These are phyloP conservation scores for Oryza brachyantha DNA, from an alignment of 176 grass and related monocot species.

Conservation along the genomic window DNA sequence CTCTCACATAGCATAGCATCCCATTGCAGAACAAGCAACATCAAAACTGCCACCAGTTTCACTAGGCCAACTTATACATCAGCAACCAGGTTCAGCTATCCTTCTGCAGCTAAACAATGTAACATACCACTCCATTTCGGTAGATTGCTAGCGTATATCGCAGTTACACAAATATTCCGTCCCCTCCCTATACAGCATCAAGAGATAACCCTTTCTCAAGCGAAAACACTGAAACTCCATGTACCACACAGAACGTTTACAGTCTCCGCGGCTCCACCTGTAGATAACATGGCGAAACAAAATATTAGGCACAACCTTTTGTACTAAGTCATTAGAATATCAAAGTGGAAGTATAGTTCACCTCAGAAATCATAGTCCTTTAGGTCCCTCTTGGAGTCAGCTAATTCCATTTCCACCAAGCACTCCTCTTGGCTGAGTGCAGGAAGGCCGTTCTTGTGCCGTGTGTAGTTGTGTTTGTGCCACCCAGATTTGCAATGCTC, in stretches of 20 bases:
- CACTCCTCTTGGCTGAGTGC: conserved; percentile 73
- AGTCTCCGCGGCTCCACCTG: neutral
- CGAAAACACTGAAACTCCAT: conserved; percentile 1
- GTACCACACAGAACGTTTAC: neutral
- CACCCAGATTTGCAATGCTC: conserved; percentile 80
- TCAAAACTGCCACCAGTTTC: neutral
- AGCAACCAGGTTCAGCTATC: neutral
- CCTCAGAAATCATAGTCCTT: conserved; percentile 75
- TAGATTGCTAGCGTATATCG: too few relatives aligned
- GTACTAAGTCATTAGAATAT: too few relatives aligned
- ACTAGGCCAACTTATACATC: neutral
- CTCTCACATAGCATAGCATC: neutral
- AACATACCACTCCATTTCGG: neutral
- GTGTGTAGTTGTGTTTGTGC: conserved; percentile 87
- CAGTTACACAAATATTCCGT: neutral
- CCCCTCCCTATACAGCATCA: neutral
- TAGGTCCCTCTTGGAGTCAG: conserved; percentile 49
- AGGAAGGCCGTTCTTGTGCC: conserved; percentile 56
- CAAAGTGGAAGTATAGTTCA: too few relatives aligned
- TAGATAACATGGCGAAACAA: neutral
- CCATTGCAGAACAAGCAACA: neutral
- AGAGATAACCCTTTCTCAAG: neutral
- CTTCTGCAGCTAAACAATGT: neutral
- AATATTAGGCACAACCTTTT: neutral
- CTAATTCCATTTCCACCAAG: conserved; percentile 58